Percentiles rank a stretch among this genome's conserved stretches.
phyloP scores from a whole-genome alignment of 2,329 filamentous ascomycete genomes.

The Pseudogymnoascus sp. region DNA sequence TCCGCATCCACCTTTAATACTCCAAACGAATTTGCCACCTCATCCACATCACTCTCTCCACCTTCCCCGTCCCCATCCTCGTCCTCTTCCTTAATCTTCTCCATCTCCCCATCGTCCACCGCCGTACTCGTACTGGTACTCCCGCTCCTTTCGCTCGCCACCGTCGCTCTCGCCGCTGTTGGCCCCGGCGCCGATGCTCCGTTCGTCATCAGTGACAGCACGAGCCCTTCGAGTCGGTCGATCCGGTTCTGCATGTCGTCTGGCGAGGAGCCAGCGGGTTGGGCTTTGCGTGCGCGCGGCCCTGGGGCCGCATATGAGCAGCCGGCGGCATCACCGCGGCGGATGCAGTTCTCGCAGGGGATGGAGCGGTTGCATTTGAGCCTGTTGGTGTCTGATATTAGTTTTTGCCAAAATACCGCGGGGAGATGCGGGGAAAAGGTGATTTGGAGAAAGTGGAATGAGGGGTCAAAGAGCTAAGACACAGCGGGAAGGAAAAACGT shows the following conservation, averaged over 20 bases:
- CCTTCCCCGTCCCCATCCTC: too few relatives aligned
- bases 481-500: conserved; percentile 29
- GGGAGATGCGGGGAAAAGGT: conserved; percentile 8
- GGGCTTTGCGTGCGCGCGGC: conserved; percentile 64
- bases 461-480: conserved; percentile 14
- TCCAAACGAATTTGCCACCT: conserved; percentile 67
- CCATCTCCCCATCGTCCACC: conserved; percentile 45
- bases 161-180: conserved; percentile 42
- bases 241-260: conserved; percentile 99
- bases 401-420: conserved; percentile 21
- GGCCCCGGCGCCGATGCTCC: conserved; percentile 58
- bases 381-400: conserved; percentile 37
- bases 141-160: conserved; percentile 31
- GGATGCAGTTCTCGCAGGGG: conserved; percentile 91
- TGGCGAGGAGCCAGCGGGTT: conserved; percentile 53
- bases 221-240: conserved; percentile 85
- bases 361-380: conserved; percentile 89
- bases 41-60: conserved; percentile 60
- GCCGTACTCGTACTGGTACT: conserved; percentile 18
- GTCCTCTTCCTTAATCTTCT: conserved; percentile 44
- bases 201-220: conserved; percentile 89
- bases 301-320: conserved; percentile 76
- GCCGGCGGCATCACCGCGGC: conserved; percentile 70
- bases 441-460: conserved; percentile 33
- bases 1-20: conserved; percentile 72